Base-by-base conservation (phyloP, 441 rosid genomes). In the Iberis amara region DNA sequence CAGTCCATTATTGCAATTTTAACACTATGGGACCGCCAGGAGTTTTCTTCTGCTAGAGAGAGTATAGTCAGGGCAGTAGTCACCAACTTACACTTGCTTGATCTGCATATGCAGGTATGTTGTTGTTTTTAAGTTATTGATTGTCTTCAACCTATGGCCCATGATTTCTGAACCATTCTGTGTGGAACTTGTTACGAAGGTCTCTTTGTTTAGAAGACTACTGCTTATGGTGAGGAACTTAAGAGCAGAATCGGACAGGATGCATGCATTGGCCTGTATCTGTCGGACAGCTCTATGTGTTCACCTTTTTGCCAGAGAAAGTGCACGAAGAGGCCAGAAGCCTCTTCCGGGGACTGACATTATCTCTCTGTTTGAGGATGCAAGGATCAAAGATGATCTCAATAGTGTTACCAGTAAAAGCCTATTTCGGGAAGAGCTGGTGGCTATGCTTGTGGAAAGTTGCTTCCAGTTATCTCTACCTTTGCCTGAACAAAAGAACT, bases 21-120 rank as follows among this genome's bases (percentile, higher is more conserved):
- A 80, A 92, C 94, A 10, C 96, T 92, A 13, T 89, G 99, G 99
- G 97, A 89, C 57, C 76, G 99, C 48, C 99, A 92, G 72, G 99
- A 92, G 74, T 92, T 92, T 69, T 85, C 96, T 35, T 89, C 99
- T 37, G 99, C 97, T 12, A 82, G 99, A 72, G 98, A 92, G 71
- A 89, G 99, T 76, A 82, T 92, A 61, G 97, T 92, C 58, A 78
- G 99, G 70, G 96, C 99, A 12, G 94, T 80, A 6, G 99, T 92
- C 59, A 89, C 97, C 0, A 92, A 86, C 76, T 71, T 92, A 26
- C 97, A 92, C 76, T 77, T 86, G 57, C 88, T 92, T 62, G 99
- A 92, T 70, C 90, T 92, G 62, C 94, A 86, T 72, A 84, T 89
- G 99, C 99, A 92, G 92, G 98, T 83, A 57, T 62, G 11, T 52